Evolutionary conservation across 345 rosid genomes (phyloP).

Genomic region (Moricandia moricandioides): DNA sequence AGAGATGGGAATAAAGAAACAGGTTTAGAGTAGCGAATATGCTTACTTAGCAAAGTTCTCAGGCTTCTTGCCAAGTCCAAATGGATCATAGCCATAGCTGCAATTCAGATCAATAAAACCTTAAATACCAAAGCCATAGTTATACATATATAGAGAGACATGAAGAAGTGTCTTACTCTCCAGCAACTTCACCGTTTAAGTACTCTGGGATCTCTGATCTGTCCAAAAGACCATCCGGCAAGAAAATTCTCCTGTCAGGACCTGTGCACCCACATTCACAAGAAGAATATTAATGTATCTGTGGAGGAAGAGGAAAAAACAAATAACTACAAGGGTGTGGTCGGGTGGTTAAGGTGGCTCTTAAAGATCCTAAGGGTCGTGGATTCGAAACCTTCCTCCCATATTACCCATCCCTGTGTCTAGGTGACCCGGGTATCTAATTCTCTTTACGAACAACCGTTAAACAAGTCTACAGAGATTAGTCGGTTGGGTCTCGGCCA

Average conservation of each 20-base stretch:
- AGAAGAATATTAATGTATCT: neutral
- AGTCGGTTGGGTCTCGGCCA: too few species aligned
- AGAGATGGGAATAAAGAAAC: neutral
- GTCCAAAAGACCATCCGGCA: slow-evolving; percentile 93
- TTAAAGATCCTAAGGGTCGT: too few species aligned
- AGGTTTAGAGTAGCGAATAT: neutral
- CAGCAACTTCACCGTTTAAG: slow-evolving; percentile 94
- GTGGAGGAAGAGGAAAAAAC: neutral
- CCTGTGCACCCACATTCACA: slow-evolving; percentile 45
- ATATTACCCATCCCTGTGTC: too few species aligned
- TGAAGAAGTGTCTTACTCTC: slow-evolving; percentile 43
- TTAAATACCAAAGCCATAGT: neutral
- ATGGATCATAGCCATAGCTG: slow-evolving; percentile 97
- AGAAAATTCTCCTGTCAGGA: slow-evolving; percentile 94
- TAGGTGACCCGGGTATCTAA: too few species aligned
- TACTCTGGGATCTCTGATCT: slow-evolving; percentile 94
- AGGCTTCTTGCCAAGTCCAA: slow-evolving; percentile 93
- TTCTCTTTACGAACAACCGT: too few species aligned
- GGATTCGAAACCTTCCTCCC: too few species aligned
- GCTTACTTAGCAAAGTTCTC: slow-evolving; percentile 84
- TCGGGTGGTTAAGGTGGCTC: too few species aligned
- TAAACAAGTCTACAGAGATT: too few species aligned
- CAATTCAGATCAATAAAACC: slow-evolving; percentile 12
- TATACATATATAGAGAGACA: neutral
- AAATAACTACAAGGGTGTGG: too few species aligned